Base-by-base conservation (phyloP, 805 yeast species). In the Ogataea dorogensis region DNA sequence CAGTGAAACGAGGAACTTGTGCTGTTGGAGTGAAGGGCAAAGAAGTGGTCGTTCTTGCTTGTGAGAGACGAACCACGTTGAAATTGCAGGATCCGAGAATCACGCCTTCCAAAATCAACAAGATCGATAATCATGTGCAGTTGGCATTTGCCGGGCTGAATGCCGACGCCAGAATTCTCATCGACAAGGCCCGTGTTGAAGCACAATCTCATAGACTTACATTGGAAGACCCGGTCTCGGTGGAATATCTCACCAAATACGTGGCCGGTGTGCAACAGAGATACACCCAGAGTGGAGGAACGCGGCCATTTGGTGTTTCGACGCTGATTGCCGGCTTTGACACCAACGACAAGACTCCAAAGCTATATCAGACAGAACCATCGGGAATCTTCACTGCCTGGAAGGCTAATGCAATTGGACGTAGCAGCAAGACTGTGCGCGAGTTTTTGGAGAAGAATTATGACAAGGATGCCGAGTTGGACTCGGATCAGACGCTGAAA, bases 231-330 rank as follows among this genome's bases (percentile, higher is more conserved):
- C 83, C 97, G 1, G 96, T 88, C 7, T 70, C 87, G 12, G 75
- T 93, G 40, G 98, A 93, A 58, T 93, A 89, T 61, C 70, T 93
- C 61, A 87, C 98, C 23, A 83, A 84, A 61, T 86, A 86, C 55
- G 86, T 93, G 46, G 98, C 98, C n/a, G 96, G 97, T 15, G 91
- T 91, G 28, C 97, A 93, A 64, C 98, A 93, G 62, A 77, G 81
- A 62, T 93, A 91, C 65, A 93, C 98, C 5, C 98, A 93, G 64
- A 81, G 94, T 33, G 98, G 98, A 50, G 98, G 98, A 63, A 96
- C 93, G 17, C 78, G 98, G 64, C 98, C 98, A 14, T 93, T 93
- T 61, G 98, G 98, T 40, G 85, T 93, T 51, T 82, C 96, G 33
- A 93, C 97, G 18, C 70, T 93, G 53, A 85, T 93, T 59, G 96